Evolutionary conservation across 2,329 filamentous ascomycete genomes (phyloP).

Genomic region (Colletotrichum orbiculare): DNA sequence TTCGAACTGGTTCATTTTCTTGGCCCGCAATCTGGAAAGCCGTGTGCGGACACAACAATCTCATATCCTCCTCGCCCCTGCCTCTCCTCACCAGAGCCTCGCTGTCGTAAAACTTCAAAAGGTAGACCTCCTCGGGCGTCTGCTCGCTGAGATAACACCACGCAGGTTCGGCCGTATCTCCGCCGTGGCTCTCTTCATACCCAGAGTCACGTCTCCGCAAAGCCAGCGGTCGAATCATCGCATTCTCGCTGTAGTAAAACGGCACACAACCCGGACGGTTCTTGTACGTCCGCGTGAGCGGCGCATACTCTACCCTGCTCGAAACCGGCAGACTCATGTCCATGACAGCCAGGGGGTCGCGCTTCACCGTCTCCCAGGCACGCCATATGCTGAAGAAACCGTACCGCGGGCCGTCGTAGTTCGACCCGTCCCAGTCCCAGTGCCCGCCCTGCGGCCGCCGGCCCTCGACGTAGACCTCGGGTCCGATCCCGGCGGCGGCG

Average conservation of each 20-base stretch:
- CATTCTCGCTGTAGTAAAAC: slow-evolving; percentile 28
- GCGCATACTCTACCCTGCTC: slow-evolving; percentile 7
- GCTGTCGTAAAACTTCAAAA: slow-evolving; percentile 24
- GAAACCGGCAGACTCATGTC: slow-evolving; percentile 20
- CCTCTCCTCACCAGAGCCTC: slow-evolving; percentile 22
- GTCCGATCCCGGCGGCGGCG: slow-evolving; percentile 8
- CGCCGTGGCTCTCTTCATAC: neutral
- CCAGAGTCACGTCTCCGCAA: slow-evolving; percentile 12
- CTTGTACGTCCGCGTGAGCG: slow-evolving; percentile 19
- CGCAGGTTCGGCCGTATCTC: neutral
- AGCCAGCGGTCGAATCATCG: neutral
- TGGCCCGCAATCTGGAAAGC: slow-evolving; percentile 1
- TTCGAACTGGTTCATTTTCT: neutral
- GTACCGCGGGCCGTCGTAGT: slow-evolving; percentile 22
- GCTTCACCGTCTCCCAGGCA: slow-evolving; percentile 12
- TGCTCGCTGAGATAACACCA: slow-evolving; percentile 27
- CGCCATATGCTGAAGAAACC: slow-evolving; percentile 27
- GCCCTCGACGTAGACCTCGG: slow-evolving; percentile 1
- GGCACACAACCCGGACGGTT: slow-evolving; percentile 10
- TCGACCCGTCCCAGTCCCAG: slow-evolving; percentile 25
- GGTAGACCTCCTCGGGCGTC: slow-evolving; percentile 15
- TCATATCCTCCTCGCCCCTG: neutral
- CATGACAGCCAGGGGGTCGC: slow-evolving; percentile 26
- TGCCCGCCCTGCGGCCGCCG: slow-evolving; percentile 9
- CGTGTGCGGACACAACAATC: slow-evolving; percentile 12